phyloP scores from a whole-genome alignment of 805 yeast genomes.

The Kodamaea neixiangensis region DNA sequence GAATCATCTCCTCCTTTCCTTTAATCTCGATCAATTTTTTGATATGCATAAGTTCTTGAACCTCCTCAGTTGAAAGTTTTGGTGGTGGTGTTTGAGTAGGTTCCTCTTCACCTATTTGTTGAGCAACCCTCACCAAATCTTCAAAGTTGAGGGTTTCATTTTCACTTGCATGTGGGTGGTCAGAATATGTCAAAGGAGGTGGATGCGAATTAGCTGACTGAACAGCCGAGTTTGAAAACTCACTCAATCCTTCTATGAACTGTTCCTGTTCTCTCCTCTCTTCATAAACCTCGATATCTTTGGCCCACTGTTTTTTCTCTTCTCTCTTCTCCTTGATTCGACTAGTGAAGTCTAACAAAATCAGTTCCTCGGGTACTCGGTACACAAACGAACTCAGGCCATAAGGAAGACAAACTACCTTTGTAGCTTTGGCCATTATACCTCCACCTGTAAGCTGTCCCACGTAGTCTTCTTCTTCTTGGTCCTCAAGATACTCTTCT shows the following conservation, averaged over 20 bases:
- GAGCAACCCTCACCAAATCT: slow-evolving; percentile 48
- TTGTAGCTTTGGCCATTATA: slow-evolving; percentile 22
- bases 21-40: slow-evolving; percentile 64
- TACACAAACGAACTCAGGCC: slow-evolving; percentile 48
- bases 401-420: slow-evolving; percentile 21
- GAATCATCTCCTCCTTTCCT: slow-evolving; percentile 65
- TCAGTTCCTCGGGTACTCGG: slow-evolving; percentile 66
- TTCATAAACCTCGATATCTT: slow-evolving; percentile 12
- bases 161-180: neutral
- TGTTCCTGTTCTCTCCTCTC: slow-evolving; percentile 21
- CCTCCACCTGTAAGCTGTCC: slow-evolving; percentile 18
- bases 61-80: slow-evolving; percentile 32
- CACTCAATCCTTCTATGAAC: slow-evolving; percentile 28
- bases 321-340: slow-evolving; percentile 19
- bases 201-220: neutral
- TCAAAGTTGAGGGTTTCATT: slow-evolving; percentile 39
- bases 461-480: neutral
- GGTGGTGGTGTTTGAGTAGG: neutral
- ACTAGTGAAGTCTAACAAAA: slow-evolving; percentile 60
- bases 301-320: slow-evolving; percentile 36
- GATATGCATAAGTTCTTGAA: slow-evolving; percentile 53
- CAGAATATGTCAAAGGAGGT: neutral
- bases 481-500: slow-evolving; percentile 3
- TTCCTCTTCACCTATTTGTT: neutral
- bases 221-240: slow-evolving; percentile 24